These are phyloP conservation scores for Coemansia sp. DNA, from an alignment of 192 early-diverging fungal species.

Conservation along the genomic window DNA sequence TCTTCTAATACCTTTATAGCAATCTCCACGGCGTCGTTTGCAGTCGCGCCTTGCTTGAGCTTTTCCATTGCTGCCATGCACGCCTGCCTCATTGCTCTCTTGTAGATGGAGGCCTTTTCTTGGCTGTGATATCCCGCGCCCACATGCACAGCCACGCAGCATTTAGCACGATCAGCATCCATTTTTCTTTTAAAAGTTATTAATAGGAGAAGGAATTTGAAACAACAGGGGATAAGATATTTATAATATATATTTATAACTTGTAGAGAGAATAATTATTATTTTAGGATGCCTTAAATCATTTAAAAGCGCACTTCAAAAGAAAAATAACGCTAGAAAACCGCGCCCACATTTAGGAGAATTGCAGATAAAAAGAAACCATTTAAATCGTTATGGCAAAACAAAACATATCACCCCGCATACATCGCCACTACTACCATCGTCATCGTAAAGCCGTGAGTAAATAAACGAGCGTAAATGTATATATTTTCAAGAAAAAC, in stretches of 20 bases:
- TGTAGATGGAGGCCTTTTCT: slow-evolving; percentile 18
- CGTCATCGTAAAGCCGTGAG: no score
- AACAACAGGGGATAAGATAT: neutral
- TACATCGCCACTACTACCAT: no score
- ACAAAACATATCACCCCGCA: neutral
- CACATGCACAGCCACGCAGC: slow-evolving; percentile 37
- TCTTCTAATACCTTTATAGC: slow-evolving; percentile 49
- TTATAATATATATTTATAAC: no score
- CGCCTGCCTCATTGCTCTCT: slow-evolving; percentile 24
- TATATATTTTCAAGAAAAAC: no score
- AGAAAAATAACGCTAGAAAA: no score
- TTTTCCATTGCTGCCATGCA: slow-evolving; percentile 22
- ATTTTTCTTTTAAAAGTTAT: neutral
- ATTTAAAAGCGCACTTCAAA: no score
- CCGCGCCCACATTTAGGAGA: no score
- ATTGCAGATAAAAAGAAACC: no score
- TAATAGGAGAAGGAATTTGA: neutral
- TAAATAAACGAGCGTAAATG: no score
- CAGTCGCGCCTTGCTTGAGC: slow-evolving; percentile 10
- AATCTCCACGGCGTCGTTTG: slow-evolving; percentile 26
- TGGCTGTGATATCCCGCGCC: slow-evolving; percentile 40
- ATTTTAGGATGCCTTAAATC: no score
- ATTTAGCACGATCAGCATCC: neutral
- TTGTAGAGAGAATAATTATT: no score
- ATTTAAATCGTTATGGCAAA: neutral